These are phyloP conservation scores for Basidiobolus heterosporus DNA, from an alignment of 371 early-diverging fungal species.

Conservation along the genomic window DNA sequence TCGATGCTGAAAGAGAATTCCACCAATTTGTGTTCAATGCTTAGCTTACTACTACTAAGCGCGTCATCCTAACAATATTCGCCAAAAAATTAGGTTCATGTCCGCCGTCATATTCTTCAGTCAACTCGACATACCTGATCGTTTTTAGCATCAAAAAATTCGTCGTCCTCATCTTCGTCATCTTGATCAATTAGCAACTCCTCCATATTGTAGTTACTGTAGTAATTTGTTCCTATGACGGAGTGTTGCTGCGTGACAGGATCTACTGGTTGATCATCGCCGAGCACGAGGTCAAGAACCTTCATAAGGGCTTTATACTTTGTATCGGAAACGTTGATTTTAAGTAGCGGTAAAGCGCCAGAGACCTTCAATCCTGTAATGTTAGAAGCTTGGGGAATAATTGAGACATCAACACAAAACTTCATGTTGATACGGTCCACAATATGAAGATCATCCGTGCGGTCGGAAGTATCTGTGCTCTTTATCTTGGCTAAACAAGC, in stretches of 20 bases:
- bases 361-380: slow-evolving; percentile 59
- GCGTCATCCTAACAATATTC: no score
- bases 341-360: slow-evolving; percentile 70
- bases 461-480: slow-evolving; percentile 14
- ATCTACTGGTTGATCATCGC: not conserved
- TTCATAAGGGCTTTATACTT: slow-evolving; percentile 86
- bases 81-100: slow-evolving; percentile 14
- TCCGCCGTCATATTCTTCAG: slow-evolving; percentile 5
- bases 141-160: slow-evolving; percentile 13
- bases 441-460: slow-evolving; percentile 47
- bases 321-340: slow-evolving; percentile 80
- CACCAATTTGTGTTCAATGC: slow-evolving; percentile 23
- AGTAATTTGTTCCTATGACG: no score
- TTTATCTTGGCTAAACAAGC: slow-evolving; percentile 48
- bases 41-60: no score
- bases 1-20: slow-evolving; percentile 55
- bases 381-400: slow-evolving; percentile 58
- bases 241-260: not conserved
- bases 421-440: slow-evolving; percentile 76
- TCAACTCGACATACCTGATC: no score
- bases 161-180: slow-evolving; percentile 9
- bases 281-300: slow-evolving; percentile 37
- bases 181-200: not conserved
- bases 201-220: no score
- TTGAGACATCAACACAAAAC: slow-evolving; percentile 68